Evolutionary conservation across 768 basidiomycete genomes (phyloP), one percentile per base, ranked within the genome.

Genomic region (Leccinum longicurvipes): DNA sequence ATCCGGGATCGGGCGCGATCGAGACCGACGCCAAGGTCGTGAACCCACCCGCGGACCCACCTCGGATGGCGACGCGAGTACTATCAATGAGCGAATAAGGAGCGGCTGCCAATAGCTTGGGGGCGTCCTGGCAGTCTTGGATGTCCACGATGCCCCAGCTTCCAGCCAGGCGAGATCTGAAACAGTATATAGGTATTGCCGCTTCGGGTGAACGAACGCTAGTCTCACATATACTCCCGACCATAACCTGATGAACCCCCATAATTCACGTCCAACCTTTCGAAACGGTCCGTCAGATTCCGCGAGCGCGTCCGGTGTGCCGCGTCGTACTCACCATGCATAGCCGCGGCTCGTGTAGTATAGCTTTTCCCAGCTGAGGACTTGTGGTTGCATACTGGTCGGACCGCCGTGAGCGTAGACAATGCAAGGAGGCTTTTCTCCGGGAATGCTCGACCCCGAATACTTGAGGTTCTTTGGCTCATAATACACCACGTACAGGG

Each of bases 71-170:
- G 6, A 82, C 76, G 8, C 89, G 84, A 47, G 79, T 70, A 1
- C 74, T 70, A 57, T 93, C 91, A 51, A 89, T 77, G 62, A 86
- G 79, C 9, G 77, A 73, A 64, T 81, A 69, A 0, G 79, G 77
- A 1, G 68, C 59, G 5, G 65, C 58, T 14, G 82, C 74, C 31
- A 91, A 77, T 32, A 74, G 68, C 61, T 69, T 72, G 0, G 82
- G 80, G 6, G 87, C 82, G n/a, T 72, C 68, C 29, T 59, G 81
- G 56, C 81, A 82, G 65, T 93, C 91, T 19, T 78, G 72, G 1
- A 87, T 78, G 62, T 93, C 91, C 8, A 85, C 79, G 15, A 89
- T 60, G 4, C 90, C 91, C 91, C 91, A 93, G 8, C 81, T 72
- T 6, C 76, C 79, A 32, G 74, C 73, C 3, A 93, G 81, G 14